Base-by-base conservation (phyloP, 2,329 filamentous ascomycete genomes). In the Hirsutella rhossiliensis region DNA sequence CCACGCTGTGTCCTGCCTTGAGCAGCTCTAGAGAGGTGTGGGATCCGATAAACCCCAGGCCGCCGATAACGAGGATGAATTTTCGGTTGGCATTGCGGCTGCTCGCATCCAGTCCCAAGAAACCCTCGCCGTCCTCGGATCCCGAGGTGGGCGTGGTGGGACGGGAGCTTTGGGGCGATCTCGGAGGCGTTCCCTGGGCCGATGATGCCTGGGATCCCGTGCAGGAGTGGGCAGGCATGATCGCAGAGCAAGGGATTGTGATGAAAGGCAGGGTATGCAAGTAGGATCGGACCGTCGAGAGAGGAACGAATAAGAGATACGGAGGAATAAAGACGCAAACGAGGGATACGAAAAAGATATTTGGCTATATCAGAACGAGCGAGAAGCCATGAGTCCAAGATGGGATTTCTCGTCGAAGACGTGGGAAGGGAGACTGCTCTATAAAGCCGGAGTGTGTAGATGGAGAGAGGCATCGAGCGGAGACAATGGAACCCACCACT, bases 1-100 rank as follows among this genome's bases (percentile, higher is more conserved):
- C 63, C 29, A 76, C 72, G 48, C 72, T 74, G 57, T 73, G 67
- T 18, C 72, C 70, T 31, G 65, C 66, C 47, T 75, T 71, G 47
- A 76, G 62, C 30, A 77, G 59, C 52, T 76, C 72, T 1, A 76
- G 60, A 1, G 68, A 65, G 0, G 73, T 76, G 54, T 76, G 73
- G 2, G 71, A 75, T 27, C 73, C 73, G 43, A 76, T 76, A 55
- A 72, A 76, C 7, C 72, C 72, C 13, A 73, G 64, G 11, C 72
- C 72, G 18, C 72, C 72, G 32, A 73, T 68, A 27, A 76, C 72
- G 52, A 76, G 58, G 43, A 66, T 64, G 46, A 63, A 62, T 11
- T 23, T 32, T n/a, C 38, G 19, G 32, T 13, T 36, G 28, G 15
- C n/a, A 5, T 41, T n/a, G n/a, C n/a, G n/a, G 27, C 28, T 17